Evolutionary conservation across 192 early-diverging fungal species (phyloP), one percentile per base, ranked within the genome.

Genomic region (Spizellomyces sp.): DNA sequence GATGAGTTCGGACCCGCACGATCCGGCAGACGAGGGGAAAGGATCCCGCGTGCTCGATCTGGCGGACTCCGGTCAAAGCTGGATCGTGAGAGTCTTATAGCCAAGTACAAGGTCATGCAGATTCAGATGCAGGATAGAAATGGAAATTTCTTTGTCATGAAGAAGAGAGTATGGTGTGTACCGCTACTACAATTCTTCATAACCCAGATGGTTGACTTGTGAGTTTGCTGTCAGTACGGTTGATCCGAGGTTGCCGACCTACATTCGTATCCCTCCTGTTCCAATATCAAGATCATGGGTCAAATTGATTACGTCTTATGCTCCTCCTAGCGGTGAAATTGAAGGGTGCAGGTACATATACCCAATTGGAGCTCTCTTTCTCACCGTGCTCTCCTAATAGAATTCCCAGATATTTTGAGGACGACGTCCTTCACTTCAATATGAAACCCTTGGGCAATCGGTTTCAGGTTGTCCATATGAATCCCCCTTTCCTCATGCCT

Each of bases 221-320:
- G 71, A 72, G 5, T 61, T 47, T 41, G 17, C 12, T 54, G 27
- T 45, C 48, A 89, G 88, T 54, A 84, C 91, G 7, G 85, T 93
- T 9, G 92, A 96, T 71, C 93, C 93, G 0, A 90, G 86, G 64
- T 73, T 94, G 66, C 94, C 94, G 3, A 95, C 95, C 0, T 95
- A 95, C 83, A 84, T 96, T 12, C 88, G 90, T 59, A 94, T 96
- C 55, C 94, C 93, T 58, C 86, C 92, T 17, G 83, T 81, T 9
- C 94, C 94, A 9, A 91, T 96, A 57, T 88, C 95, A 41, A 81
- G 87, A 47, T 90, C 94, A 6, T 96, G 95, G 95, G 92, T 92
- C 52, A 92, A 93, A 43, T 80, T 87, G 17, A 95, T 95, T 9
- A 72, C 78, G 4, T 80, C 86, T 7, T 75, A 22, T 75, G 71